phyloP scores from a whole-genome alignment of 2,329 filamentous ascomycete species.

The Rasamsonia emersonii region DNA sequence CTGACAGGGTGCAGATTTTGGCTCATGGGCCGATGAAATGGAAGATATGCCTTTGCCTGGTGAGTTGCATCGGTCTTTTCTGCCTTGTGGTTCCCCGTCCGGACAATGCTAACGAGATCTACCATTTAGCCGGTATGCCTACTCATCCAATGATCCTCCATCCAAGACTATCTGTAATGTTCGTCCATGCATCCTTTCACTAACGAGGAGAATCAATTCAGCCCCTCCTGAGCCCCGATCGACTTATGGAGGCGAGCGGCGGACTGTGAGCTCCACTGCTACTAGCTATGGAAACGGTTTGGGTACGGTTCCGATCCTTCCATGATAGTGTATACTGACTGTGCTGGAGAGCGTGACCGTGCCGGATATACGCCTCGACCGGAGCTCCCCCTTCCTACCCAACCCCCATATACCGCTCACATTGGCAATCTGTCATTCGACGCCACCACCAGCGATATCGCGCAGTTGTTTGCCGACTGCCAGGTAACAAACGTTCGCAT shows the following conservation, averaged over 20 bases:
- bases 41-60: conserved; percentile 71
- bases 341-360: conserved; percentile 26
- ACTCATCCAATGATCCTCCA: too few relatives aligned
- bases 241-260: conserved; percentile 42
- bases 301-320: conserved; percentile 18
- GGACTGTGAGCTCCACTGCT: conserved; percentile 36
- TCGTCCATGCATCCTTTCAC: too few relatives aligned
- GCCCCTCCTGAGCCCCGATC: conserved; percentile 34
- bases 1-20: conserved; percentile 49
- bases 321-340: conserved; percentile 11
- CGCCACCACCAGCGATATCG: conserved; percentile 72
- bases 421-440: conserved; percentile 96
- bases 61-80: too few relatives aligned
- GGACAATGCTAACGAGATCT: conserved; percentile 11
- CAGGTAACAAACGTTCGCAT: conserved; percentile 86
- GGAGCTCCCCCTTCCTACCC: conserved; percentile 74
- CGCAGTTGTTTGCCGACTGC: conserved; percentile 76
- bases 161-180: too few relatives aligned
- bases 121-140: conserved; percentile 21
- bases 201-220: too few relatives aligned
- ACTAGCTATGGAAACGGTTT: conserved; percentile 28
- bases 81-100: conserved; percentile 6
- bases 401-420: conserved; percentile 92
- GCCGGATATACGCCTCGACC: conserved; percentile 46
- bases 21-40: conserved; percentile 99